phyloP scores from a whole-genome alignment of 192 early-diverging fungal genomes.

The Chytriomyces sp. region DNA sequence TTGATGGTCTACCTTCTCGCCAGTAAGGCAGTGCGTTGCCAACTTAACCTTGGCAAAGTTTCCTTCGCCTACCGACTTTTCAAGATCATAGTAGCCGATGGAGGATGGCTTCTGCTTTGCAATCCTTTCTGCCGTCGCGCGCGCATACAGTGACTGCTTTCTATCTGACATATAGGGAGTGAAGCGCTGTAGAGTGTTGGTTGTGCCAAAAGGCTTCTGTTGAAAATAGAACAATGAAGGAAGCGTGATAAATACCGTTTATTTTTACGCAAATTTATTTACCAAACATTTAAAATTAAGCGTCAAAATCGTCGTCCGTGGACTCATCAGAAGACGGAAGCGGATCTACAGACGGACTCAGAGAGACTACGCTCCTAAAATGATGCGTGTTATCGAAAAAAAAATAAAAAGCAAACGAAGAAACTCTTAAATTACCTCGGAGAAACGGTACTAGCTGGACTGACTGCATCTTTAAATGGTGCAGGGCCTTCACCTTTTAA shows the following conservation, averaged over 20 bases:
- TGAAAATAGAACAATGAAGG: no score
- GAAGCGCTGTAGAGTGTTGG: not conserved
- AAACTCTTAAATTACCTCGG: conserved; percentile 4
- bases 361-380: conserved; percentile 1
- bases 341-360: not conserved
- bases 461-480: conserved; percentile 10
- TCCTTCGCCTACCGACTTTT: conserved; percentile 64
- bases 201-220: no score
- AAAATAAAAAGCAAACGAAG: not conserved
- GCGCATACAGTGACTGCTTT: conserved; percentile 44
- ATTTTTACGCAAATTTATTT: no score
- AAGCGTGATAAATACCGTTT: no score
- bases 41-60: conserved; percentile 68
- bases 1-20: conserved; percentile 52
- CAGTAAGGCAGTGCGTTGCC: conserved; percentile 64
- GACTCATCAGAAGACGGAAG: no score
- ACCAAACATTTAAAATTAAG: not conserved
- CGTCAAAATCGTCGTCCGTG: not conserved
- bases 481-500: conserved; percentile 22
- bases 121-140: conserved; percentile 47
- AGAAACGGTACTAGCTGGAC: conserved; percentile 28
- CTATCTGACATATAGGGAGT: conserved; percentile 9
- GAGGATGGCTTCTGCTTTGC: conserved; percentile 50
- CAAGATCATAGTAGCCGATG: conserved; percentile 67
- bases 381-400: not conserved